Base-by-base conservation (phyloP, 768 basidiomycete species). In the Lentinus tigrinus region DNA sequence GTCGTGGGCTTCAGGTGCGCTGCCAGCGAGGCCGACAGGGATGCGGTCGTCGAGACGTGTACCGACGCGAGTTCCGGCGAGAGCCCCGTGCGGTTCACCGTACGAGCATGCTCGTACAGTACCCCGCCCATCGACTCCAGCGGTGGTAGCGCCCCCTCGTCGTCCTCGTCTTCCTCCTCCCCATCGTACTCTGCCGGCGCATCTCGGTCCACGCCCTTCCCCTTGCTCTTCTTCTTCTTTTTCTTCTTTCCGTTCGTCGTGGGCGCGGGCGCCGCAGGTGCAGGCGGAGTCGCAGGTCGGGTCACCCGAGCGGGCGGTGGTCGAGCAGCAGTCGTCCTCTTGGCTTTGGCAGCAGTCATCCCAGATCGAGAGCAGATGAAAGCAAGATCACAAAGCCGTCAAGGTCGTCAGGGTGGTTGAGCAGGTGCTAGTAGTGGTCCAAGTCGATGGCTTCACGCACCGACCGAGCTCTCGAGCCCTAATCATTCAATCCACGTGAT, bases 41-140 rank as follows among this genome's bases (percentile, higher is more conserved):
- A 75, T 39, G 78, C 78, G 8, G 76, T 81, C 9, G 80, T 77
- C 49, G 78, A 75, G 21, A 76, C 74, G 50, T 75, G 77, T 16
- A 79, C 77, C 3, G 80, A 79, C 59, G 81, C 80, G 40, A 81
- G 73, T 37, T 75, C 76, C 16, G 80, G 78, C 6, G 80, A 74
- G n/a, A 78, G 72, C 8, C 77, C 75, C 24, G 73, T 74, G 28
- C 60, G 62, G 28, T 56, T 57, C 16, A 43, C 61, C 39, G 64
- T 54, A 39, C 65, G 57, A 5, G 56, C 47, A 39, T 58, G 54
- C 38, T 48, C 50, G 57, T 52, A 58, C 23, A 56, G 47, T 14
- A 56, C 57, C 17, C 54, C 61, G 59, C 54, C 55, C 60, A 49
- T 61, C 21, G 57, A 56, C 47, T 68, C 67, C 47, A 66, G 60